These are phyloP conservation scores for Eimeria falciformis DNA, from an alignment of 169 alveolate species.

Conservation along the genomic window DNA sequence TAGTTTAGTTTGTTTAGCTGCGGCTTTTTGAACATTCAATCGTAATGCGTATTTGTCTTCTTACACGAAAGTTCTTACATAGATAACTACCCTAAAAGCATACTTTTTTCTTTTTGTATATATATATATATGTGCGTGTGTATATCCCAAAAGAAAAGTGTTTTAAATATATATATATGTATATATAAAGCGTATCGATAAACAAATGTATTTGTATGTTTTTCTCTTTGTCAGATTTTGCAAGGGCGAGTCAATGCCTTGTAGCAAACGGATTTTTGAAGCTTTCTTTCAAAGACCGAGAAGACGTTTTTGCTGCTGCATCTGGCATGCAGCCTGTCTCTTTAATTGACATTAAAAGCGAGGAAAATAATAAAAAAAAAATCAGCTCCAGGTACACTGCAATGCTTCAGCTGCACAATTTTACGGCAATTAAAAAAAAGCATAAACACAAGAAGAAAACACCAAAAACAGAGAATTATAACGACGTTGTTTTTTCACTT, in stretches of 20 bases:
- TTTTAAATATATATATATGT: neutral
- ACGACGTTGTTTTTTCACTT: neutral
- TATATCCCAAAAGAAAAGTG: neutral
- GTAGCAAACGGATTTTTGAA: neutral
- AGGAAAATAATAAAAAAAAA: neutral
- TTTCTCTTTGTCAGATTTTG: constrained; percentile 37
- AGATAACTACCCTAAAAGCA: no score
- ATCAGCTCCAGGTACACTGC: neutral
- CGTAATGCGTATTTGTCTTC: neutral
- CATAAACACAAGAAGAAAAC: neutral
- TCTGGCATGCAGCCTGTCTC: constrained; percentile 3
- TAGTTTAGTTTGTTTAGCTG: no score
- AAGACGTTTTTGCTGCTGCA: neutral
- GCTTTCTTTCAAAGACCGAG: neutral
- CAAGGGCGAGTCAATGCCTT: neutral
- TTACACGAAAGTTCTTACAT: neutral
- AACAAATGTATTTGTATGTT: constrained; percentile 20
- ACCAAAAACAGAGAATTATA: neutral
- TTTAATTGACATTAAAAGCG: neutral
- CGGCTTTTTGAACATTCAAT: no score
- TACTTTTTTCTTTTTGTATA: neutral
- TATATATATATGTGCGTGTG: neutral
- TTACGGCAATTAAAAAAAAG: neutral
- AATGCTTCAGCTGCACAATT: neutral
- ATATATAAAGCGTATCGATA: constrained; percentile 9